These are phyloP conservation scores for Lodderomyces orthopsilosis DNA, from an alignment of 1,139 yeast genomes.

Conservation along the genomic window DNA sequence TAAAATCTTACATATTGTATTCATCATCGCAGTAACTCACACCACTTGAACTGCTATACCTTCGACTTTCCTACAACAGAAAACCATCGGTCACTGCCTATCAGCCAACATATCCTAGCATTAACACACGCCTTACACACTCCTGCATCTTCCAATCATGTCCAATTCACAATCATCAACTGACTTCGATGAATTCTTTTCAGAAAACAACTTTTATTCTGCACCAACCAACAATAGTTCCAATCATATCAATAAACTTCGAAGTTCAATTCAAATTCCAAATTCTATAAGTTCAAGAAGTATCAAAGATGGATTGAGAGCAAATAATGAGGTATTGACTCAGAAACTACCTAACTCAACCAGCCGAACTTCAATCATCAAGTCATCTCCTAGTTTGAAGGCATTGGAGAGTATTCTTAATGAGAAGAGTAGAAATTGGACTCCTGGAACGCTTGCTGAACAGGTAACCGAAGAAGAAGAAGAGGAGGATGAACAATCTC, in stretches of 20 bases:
- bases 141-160: neutral
- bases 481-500: slow-evolving; percentile 8
- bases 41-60: neutral
- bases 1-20: neutral
- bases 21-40: neutral
- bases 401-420: slow-evolving; percentile 50
- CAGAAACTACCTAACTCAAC: neutral
- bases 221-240: slow-evolving; percentile 15
- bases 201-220: slow-evolving; percentile 20
- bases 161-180: slow-evolving; percentile 5
- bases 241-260: slow-evolving; percentile 47
- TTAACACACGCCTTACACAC: neutral
- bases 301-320: slow-evolving; percentile 17
- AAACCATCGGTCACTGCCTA: too few species aligned
- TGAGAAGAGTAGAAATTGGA: slow-evolving; percentile 18
- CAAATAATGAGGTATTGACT: neutral
- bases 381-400: slow-evolving; percentile 52
- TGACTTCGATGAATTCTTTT: slow-evolving; percentile 18
- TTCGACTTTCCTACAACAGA: neutral
- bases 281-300: slow-evolving; percentile 37
- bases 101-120: neutral
- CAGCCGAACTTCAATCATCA: slow-evolving; percentile 43
- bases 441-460: neutral
- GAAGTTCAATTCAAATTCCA: slow-evolving; percentile 49
- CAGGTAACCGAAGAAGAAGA: slow-evolving; percentile 5